Percentiles rank a stretch among this genome's conserved stretches.
Evolutionary conservation across 179 eudicot genomes (phyloP).

Genomic region (Beta macrorhiza): DNA sequence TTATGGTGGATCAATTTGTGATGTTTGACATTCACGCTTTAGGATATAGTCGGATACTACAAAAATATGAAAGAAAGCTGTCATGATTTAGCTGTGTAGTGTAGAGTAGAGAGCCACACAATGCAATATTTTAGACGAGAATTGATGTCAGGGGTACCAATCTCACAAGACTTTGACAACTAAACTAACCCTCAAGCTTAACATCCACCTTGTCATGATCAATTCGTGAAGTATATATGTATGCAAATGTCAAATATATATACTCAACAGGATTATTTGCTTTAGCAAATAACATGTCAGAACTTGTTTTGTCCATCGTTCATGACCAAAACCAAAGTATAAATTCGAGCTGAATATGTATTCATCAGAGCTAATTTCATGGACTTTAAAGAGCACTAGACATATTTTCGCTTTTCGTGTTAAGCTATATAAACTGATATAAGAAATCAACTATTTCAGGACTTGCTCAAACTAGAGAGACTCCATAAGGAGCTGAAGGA

Average conservation of each 20-base stretch:
- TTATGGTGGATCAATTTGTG: neutral
- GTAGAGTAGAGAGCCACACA: no score
- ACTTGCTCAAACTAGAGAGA: constrained; percentile 70
- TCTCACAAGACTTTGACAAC: no score
- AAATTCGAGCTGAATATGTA: no score
- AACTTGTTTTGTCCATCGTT: neutral
- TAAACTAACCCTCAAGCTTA: no score
- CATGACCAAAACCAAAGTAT: no score
- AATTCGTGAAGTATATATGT: neutral
- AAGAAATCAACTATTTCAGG: constrained; percentile 44
- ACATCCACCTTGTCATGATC: neutral
- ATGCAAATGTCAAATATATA: neutral
- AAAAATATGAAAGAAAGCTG: no score
- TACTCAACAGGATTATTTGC: neutral
- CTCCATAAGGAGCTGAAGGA: constrained; percentile 52
- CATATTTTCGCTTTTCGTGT: neutral
- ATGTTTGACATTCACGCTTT: no score
- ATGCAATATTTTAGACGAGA: no score
- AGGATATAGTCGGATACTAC: no score
- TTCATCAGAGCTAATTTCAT: neutral
- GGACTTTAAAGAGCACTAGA: neutral
- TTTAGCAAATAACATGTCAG: neutral
- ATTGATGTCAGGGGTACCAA: no score
- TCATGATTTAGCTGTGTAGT: no score
- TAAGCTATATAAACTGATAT: constrained; percentile 10